Conservation (phyloP, 2,329 filamentous ascomycete genomes). For the Pleoardoris graminearum region DNA sequence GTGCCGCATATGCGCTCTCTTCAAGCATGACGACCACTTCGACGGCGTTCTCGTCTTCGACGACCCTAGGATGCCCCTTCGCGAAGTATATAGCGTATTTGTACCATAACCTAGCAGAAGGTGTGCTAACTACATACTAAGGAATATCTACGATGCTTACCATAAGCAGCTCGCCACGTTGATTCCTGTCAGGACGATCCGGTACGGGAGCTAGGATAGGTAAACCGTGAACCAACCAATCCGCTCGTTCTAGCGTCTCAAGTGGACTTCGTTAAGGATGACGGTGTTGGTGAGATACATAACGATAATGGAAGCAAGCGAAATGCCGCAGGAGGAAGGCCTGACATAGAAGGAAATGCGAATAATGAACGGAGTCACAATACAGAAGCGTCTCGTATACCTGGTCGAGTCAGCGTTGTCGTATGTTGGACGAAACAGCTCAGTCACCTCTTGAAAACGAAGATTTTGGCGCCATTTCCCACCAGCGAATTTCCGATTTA, state of each 20-base stretch:
- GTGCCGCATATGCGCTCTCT: conserved; percentile 15
- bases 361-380: conserved; percentile 52
- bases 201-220: conserved; percentile 53
- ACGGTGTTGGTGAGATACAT: conserved; percentile 51
- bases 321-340: conserved; percentile 47
- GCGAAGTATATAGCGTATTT: conserved; percentile 54
- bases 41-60: conserved; percentile 52
- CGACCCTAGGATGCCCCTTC: conserved; percentile 52
- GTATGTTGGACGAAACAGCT: not conserved
- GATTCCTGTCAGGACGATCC: conserved; percentile 50
- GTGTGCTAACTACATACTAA: not conserved
- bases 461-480: conserved; percentile 55
- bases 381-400: conserved; percentile 54
- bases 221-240: conserved; percentile 44
- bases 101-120: conserved; percentile 39
- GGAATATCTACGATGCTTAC: conserved; percentile 20
- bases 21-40: conserved; percentile 33
- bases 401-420: conserved; percentile 17
- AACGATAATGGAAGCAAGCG: conserved; percentile 45
- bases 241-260: conserved; percentile 51
- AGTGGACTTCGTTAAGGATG: conserved; percentile 55
- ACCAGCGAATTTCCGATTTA: conserved; percentile 54
- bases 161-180: conserved; percentile 47
- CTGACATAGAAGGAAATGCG: conserved; percentile 51
- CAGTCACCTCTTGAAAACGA: conserved; percentile 52